Evolutionary conservation across 164 flowering plant species (phyloP).

Genomic region (Cinnamomum micranthum): DNA sequence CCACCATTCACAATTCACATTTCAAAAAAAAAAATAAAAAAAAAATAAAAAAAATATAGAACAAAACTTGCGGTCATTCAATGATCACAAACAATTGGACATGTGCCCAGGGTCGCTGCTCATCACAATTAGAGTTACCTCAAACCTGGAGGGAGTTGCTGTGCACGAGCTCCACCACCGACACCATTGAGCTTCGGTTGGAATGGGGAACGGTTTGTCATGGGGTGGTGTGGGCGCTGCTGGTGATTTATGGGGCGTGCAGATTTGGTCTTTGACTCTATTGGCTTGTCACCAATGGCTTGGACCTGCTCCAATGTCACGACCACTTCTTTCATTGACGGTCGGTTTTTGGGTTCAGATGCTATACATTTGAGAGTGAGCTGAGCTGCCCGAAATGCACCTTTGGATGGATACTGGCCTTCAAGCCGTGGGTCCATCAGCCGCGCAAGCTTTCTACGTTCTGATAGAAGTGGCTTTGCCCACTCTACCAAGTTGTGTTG

Average conservation of each 20-base stretch:
- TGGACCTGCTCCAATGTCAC: constrained; percentile 43
- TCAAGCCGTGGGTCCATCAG: constrained; percentile 62
- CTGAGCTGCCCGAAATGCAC: constrained; percentile 49
- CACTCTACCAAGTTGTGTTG: constrained; percentile 67
- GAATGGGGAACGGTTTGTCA: constrained; percentile 1
- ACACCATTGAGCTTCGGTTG: background rate
- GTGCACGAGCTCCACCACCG: constrained; percentile 3
- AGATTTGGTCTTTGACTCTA: constrained; percentile 23
- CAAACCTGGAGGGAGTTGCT: constrained; percentile 16
- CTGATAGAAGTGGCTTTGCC: constrained; percentile 53
- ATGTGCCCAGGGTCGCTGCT: background rate
- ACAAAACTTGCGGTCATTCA: background rate
- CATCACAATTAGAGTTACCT: background rate
- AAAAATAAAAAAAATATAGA: background rate
- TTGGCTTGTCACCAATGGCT: constrained; percentile 34
- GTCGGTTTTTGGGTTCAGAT: constrained; percentile 56
- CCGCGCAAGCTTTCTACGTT: constrained; percentile 42
- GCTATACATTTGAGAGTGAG: constrained; percentile 59
- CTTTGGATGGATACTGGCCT: constrained; percentile 53
- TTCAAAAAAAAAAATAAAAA: background rate
- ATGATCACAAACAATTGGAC: background rate
- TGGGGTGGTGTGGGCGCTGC: background rate
- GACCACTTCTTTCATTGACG: constrained; percentile 75
- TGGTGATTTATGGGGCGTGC: constrained; percentile 11
- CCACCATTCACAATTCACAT: background rate